These are phyloP conservation scores for Hypomyces perniciosus DNA, from an alignment of 2,329 filamentous ascomycete species.

Conservation along the genomic window DNA sequence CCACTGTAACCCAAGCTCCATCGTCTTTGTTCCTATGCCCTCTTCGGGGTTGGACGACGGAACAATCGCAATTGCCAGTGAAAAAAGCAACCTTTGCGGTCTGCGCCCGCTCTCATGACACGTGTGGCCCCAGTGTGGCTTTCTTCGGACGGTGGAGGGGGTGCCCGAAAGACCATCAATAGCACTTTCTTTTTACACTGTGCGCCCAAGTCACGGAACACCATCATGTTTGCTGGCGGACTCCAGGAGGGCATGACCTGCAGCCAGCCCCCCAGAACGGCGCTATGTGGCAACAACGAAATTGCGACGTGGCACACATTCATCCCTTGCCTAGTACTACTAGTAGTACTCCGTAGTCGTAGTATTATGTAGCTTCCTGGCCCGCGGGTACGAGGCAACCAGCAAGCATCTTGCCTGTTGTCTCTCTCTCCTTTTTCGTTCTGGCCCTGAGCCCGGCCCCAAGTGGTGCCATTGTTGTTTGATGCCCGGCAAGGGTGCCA, in stretches of 20 bases:
- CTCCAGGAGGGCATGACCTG: constrained; percentile 9
- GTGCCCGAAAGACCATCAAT: not conserved
- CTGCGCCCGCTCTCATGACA: not conserved
- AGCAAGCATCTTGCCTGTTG: not conserved
- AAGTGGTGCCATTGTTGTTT: too few species aligned
- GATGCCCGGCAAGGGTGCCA: too few species aligned
- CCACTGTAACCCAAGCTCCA: too few species aligned
- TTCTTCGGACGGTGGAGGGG: not conserved
- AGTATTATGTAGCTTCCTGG: not conserved
- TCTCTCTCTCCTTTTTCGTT: not conserved
- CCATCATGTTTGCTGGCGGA: constrained; percentile 9
- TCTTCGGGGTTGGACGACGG: not conserved
- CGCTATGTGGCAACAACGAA: constrained; percentile 10
- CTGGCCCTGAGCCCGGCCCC: not conserved
- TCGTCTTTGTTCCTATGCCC: not conserved
- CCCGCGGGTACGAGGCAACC: constrained; percentile 1
- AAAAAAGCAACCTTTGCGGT: not conserved
- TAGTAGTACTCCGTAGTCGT: too few species aligned
- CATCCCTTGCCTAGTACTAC: constrained; percentile 5
- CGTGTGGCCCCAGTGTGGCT: not conserved
- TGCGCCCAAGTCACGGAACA: constrained; percentile 6
- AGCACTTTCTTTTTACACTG: constrained; percentile 7
- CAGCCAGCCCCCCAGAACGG: constrained; percentile 10
- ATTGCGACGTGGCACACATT: constrained; percentile 15
- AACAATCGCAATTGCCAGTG: not conserved